phyloP scores from a whole-genome alignment of 129 eudicot genomes.

The Flaveria bidentis region DNA sequence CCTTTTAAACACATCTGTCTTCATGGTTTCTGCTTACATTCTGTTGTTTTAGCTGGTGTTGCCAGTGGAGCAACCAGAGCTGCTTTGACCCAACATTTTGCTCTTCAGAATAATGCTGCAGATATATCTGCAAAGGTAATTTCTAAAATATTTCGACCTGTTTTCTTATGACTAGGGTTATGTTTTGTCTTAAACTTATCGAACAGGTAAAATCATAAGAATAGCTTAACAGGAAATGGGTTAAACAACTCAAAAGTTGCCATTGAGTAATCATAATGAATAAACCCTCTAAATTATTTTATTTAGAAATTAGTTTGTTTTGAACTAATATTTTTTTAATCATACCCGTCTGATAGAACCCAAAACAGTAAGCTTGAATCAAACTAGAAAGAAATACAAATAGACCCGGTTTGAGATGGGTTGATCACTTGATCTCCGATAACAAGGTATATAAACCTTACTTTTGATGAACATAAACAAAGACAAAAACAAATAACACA shows the following conservation, averaged over 20 bases:
- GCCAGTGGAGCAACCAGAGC: slow-evolving; percentile 99
- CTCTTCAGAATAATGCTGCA: slow-evolving; percentile 96
- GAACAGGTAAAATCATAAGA: background rate
- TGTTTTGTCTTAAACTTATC: background rate
- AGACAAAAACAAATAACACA: too few relatives aligned
- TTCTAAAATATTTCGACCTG: background rate
- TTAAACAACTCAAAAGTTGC: background rate
- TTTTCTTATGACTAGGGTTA: background rate
- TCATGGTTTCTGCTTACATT: slow-evolving; percentile 29
- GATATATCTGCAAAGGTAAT: slow-evolving; percentile 98
- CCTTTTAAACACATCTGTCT: slow-evolving; percentile 1
- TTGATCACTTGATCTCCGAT: too few relatives aligned
- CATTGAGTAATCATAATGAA: slow-evolving; percentile 8
- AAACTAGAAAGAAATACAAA: too few relatives aligned
- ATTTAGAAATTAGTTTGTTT: background rate
- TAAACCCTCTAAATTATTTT: slow-evolving; percentile 1
- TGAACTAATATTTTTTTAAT: background rate
- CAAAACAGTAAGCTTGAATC: too few relatives aligned
- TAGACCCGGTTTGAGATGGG: too few relatives aligned
- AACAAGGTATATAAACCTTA: too few relatives aligned
- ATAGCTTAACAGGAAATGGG: slow-evolving; percentile 1
- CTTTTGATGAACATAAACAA: too few relatives aligned
- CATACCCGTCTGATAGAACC: too few relatives aligned
- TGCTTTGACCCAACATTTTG: slow-evolving; percentile 97
- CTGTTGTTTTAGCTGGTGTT: slow-evolving; percentile 80